phyloP scores from a whole-genome alignment of 2,329 filamentous ascomycete genomes.

The Stenocarpella maydis region DNA sequence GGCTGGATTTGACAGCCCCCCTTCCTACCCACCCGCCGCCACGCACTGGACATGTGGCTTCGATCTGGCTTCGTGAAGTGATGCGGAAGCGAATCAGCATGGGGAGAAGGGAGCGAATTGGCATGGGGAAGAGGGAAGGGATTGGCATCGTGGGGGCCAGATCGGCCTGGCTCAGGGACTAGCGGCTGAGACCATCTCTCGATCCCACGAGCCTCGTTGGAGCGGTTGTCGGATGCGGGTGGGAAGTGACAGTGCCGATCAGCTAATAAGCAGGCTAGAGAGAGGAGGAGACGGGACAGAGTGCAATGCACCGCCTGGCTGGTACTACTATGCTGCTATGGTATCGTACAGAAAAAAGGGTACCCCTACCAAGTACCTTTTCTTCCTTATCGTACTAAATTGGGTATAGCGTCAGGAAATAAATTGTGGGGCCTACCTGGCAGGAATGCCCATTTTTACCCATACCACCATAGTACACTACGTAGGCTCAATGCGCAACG shows the following conservation, averaged over 20 bases:
- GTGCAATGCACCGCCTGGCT: too few relatives aligned
- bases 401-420: too few relatives aligned
- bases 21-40: too few relatives aligned
- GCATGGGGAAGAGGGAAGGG: background rate
- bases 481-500: background rate
- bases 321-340: too few relatives aligned
- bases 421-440: too few relatives aligned
- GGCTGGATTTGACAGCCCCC: background rate
- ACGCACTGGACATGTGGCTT: too few relatives aligned
- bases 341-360: too few relatives aligned
- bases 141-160: conserved; percentile 2
- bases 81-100: background rate
- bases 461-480: background rate
- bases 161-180: conserved; percentile 21
- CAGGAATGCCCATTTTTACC: too few relatives aligned
- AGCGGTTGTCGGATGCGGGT: background rate
- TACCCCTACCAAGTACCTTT: too few relatives aligned
- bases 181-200: conserved; percentile 20
- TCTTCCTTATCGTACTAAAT: too few relatives aligned
- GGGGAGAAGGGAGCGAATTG: background rate
- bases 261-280: background rate
- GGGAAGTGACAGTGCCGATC: conserved; percentile 18
- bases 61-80: background rate
- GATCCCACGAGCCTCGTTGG: background rate
- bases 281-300: too few relatives aligned